Evolutionary conservation across 1,284 basidiomycete genomes (phyloP), one percentile per base, ranked within the genome.

Genomic region (Pseudozyma pruni): DNA sequence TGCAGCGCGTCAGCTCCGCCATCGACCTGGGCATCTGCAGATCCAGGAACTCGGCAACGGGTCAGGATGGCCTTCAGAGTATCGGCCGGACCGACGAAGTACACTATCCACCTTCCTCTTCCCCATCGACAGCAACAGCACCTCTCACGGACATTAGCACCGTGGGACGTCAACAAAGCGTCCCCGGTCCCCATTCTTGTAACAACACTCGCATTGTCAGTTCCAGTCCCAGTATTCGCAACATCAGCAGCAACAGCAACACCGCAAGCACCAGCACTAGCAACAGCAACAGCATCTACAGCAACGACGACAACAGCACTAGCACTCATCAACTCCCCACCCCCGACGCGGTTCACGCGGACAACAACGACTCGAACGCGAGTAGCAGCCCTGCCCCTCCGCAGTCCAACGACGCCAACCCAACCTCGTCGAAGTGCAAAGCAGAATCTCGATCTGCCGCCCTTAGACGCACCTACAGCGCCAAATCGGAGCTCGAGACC

Each of bases 1-100:
- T 61, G 31, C 59, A 61, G 42, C 59, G 59, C 19, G 59, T 61
- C 22, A 39, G 59, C 19, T 44, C 46, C 1, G 52, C 59, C 16
- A 61, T 61, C 35, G 59, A 61, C 37, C 33, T 38, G 47, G 59
- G 51, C 8, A n/a, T 45, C 16, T 54, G 59, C 59, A 54, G 41
- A 25, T 42, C 52, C 1, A 37, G 20, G 17, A 7, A 25, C 10
- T 23, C 11, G 1, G 2, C 2, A 16, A 19, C 42, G 0, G 25
- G 34, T 2, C 19, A 22, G 8, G 58, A 54, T 7, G 20, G 41
- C 3, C 41, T 50, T 13, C 58, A 61, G 27, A 37, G 19, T 17
- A 50, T 40, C 10, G 7, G 27, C n/a, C 17, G 23, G 25, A 6
- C 40, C 4, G 46, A 40, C 16, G 16, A 14, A 0, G 8, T 3